Conservation (phyloP, 352 stramenopile genomes). For the Phytopythium helicoides region DNA sequence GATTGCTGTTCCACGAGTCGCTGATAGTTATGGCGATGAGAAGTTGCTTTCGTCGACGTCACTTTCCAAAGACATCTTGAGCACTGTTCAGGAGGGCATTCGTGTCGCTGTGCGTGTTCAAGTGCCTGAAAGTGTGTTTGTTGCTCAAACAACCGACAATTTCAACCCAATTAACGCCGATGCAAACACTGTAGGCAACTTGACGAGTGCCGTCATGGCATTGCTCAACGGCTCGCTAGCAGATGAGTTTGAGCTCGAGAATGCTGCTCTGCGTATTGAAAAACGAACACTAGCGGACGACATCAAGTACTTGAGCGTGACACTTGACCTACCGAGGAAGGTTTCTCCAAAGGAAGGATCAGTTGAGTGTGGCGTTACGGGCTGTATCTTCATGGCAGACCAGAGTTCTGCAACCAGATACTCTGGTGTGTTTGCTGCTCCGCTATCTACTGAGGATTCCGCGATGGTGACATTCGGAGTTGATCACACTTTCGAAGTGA, state of each 20-base stretch:
- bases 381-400: neutral
- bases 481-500: slow-evolving; percentile 1
- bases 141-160: neutral
- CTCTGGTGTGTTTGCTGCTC: neutral
- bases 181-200: too few relatives aligned
- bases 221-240: neutral
- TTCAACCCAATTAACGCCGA: too few relatives aligned
- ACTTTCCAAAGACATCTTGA: too few relatives aligned
- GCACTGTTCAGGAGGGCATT: too few relatives aligned
- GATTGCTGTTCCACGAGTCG: slow-evolving; percentile 15
- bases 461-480: neutral
- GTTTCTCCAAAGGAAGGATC: neutral
- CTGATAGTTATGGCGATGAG: slow-evolving; percentile 6
- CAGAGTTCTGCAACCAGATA: neutral
- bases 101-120: too few relatives aligned
- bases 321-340: neutral
- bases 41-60: neutral
- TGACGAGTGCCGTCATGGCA: too few relatives aligned
- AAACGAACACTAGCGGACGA: slow-evolving; percentile 1
- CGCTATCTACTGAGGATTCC: neutral
- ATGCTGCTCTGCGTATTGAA: neutral
- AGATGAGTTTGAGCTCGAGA: neutral
- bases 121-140: neutral
- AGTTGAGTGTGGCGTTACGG: slow-evolving; percentile 1
- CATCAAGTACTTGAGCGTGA: slow-evolving; percentile 6